Conservation (phyloP, 352 stramenopile genomes). For the Globisporangium takayamanum region DNA sequence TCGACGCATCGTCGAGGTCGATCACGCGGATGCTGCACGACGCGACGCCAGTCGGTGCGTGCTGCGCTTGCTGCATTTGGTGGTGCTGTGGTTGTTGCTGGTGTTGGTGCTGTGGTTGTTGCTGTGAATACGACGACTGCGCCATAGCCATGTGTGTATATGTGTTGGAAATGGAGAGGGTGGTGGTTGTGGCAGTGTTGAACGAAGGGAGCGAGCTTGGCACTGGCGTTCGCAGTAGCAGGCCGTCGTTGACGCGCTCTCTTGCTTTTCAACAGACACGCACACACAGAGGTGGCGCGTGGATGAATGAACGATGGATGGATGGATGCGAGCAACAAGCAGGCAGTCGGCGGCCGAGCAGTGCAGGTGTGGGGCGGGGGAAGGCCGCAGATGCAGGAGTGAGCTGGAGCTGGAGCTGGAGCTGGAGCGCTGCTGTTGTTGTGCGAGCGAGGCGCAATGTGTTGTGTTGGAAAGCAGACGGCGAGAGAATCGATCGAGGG, state of each 20-base stretch:
- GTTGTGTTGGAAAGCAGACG: too few relatives aligned
- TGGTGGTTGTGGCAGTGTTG: background rate
- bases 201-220: background rate
- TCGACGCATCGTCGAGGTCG: slow-evolving; percentile 78
- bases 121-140: background rate
- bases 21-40: slow-evolving; percentile 71
- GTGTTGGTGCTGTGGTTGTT: background rate
- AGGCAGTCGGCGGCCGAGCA: background rate
- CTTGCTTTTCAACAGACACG: too few relatives aligned
- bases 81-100: background rate
- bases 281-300: too few relatives aligned
- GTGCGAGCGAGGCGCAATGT: too few relatives aligned
- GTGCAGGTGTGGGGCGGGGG: too few relatives aligned
- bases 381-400: slow-evolving; percentile 1
- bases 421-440: too few relatives aligned
- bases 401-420: background rate
- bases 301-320: background rate
- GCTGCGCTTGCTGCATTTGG: background rate
- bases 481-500: too few relatives aligned
- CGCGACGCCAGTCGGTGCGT: background rate
- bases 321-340: background rate
- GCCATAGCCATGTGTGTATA: background rate
- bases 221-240: background rate
- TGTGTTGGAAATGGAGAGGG: background rate
- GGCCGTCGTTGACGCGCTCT: too few relatives aligned